Base-by-base conservation (phyloP, 306 rosid genomes). In the Boehmeria nivea region DNA sequence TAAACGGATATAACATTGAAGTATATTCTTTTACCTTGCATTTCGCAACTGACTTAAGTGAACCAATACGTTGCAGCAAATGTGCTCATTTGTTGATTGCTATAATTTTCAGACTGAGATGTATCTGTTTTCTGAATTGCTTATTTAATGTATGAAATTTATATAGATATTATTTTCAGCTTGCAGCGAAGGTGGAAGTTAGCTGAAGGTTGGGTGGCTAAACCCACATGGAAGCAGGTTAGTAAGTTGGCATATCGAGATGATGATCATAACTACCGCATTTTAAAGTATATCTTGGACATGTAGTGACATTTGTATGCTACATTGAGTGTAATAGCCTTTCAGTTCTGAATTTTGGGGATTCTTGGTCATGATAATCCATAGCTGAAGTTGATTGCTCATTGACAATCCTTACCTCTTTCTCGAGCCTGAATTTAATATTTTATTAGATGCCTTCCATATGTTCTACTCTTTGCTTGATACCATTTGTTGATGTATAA, bases 181-280 rank as follows among this genome's bases (percentile, higher is more conserved):
- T 76, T 87, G 65, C 95, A 91, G 76, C 81, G 95, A 74, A 82
- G 98, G 81, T 74, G 73, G 60, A 87, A 87, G 64, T 67, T 91
- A 70, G 68, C 79, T 1, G 93, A 78, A 64, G 95, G 95, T 57
- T 91, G 98, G 98, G 73, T 44, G 65, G 66, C 56, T 68, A 91
- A 82, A 76, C 91, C 98, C 59, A 67, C 78, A 58, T 91, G 98
- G 98, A 91, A 91, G 85, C 96, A 91, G 96, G 98, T 91, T 64
- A 70, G 86, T 40, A 40, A 40, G 8, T 71, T 27, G 33, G 65
- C 56, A 36, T 59, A 27, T 39, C 39, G 39, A 14, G n/a, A n/a
- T n/a, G n/a, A n/a, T n/a, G n/a, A n/a, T n/a, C n/a, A n/a, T n/a
- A n/a, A n/a, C n/a, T n/a, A n/a, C n/a, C n/a, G n/a, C n/a, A n/a